A percentile compares a stretch with the other conserved stretches of the same genome.
Evolutionary conservation across 768 basidiomycete genomes (phyloP).

Genomic region (Ramaria sp.): DNA sequence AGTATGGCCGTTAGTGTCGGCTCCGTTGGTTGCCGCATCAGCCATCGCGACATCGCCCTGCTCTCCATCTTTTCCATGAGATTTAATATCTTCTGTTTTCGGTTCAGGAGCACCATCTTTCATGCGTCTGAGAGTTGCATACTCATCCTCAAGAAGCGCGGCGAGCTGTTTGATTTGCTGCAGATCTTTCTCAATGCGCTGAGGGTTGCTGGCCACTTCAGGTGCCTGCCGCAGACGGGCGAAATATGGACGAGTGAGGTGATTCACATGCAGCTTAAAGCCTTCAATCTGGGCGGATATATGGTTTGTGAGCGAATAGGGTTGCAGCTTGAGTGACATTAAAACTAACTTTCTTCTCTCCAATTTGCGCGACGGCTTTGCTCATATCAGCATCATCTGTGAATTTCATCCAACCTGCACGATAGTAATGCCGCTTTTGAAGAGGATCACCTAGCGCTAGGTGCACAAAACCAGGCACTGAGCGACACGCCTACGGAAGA

Average conservation of each 20-base stretch:
- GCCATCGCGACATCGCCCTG: conserved; percentile 22
- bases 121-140: conserved; percentile 37
- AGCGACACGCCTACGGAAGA: conserved; percentile 51
- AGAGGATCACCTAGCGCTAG: conserved; percentile 87
- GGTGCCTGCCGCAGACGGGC: conserved; percentile 75
- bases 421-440: conserved; percentile 88
- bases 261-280: conserved; percentile 87
- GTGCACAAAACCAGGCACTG: conserved; percentile 74
- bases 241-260: conserved; percentile 66
- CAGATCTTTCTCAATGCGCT: conserved; percentile 73
- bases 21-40: conserved; percentile 23
- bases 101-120: conserved; percentile 15
- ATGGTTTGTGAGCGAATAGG: background rate
- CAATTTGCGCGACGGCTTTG: conserved; percentile 55
- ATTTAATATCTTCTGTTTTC: conserved; percentile 6
- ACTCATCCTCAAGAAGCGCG: conserved; percentile 64
- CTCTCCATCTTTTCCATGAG: conserved; percentile 13
- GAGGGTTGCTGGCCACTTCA: conserved; percentile 68
- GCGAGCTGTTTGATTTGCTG: conserved; percentile 66
- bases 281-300: conserved; percentile 68
- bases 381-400: conserved; percentile 76
- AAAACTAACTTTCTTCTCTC: conserved; percentile 68
- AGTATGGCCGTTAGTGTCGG: conserved; percentile 30
- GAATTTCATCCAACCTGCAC: conserved; percentile 90
- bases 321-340: background rate